phyloP scores from a whole-genome alignment of 2,329 filamentous ascomycete genomes.

The Trichophyton schoenleinii region DNA sequence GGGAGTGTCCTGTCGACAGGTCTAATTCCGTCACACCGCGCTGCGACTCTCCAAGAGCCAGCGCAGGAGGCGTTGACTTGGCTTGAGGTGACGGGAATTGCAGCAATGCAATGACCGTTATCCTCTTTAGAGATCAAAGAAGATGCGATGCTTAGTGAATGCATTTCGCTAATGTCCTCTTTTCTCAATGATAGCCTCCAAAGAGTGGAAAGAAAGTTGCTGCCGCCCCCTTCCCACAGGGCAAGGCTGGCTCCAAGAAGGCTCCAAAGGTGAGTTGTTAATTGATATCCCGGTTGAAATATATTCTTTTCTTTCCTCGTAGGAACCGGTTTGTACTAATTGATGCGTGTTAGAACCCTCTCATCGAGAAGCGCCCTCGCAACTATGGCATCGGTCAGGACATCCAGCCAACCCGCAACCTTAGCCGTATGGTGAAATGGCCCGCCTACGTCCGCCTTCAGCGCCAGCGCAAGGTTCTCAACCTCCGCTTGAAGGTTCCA shows the following conservation, averaged over 20 bases:
- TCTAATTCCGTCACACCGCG: slow-evolving; percentile 28
- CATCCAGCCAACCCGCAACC: slow-evolving; percentile 91
- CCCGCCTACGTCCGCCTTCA: slow-evolving; percentile 98
- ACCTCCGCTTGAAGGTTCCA: slow-evolving; percentile 96
- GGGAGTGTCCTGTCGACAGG: slow-evolving; percentile 3
- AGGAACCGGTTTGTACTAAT: slow-evolving; percentile 14
- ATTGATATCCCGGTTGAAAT: neutral
- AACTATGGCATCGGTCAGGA: slow-evolving; percentile 99
- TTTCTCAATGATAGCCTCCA: slow-evolving; percentile 99
- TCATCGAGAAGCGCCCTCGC: slow-evolving; percentile 92
- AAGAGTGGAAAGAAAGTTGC: slow-evolving; percentile 97
- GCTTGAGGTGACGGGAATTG: slow-evolving; percentile 41
- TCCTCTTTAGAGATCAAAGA: slow-evolving; percentile 87
- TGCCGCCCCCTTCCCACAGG: slow-evolving; percentile 88
- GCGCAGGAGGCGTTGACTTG: slow-evolving; percentile 32
- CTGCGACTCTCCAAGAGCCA: neutral
- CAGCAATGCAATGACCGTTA: slow-evolving; percentile 41
- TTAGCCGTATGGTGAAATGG: slow-evolving; percentile 98
- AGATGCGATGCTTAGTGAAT: slow-evolving; percentile 62
- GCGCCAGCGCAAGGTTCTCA: slow-evolving; percentile 89
- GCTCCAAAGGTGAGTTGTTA: slow-evolving; percentile 60
- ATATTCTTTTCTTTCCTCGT: neutral
- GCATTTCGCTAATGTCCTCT: slow-evolving; percentile 88
- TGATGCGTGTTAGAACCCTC: slow-evolving; percentile 62
- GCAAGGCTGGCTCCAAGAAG: slow-evolving; percentile 89